These are phyloP conservation scores for Trypanosoma rangeli DNA, from an alignment of 208 protist genomes.

Conservation along the genomic window DNA sequence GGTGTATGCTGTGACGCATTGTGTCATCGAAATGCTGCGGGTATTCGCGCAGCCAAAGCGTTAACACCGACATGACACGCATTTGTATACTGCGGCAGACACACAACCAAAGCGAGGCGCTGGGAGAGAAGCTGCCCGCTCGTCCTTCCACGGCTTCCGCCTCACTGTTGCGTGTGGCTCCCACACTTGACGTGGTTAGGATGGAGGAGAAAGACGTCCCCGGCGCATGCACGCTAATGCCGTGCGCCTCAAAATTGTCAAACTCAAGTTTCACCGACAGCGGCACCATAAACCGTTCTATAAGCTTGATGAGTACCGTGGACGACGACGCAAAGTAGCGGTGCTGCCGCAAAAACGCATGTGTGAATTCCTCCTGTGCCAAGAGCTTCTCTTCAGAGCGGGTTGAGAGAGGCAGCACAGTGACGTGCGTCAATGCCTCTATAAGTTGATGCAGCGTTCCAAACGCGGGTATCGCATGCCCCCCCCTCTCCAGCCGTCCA, in stretches of 20 bases:
- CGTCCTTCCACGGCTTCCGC: slow-evolving; percentile 11
- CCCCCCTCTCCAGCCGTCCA: slow-evolving; percentile 21
- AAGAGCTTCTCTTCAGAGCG: slow-evolving; percentile 13
- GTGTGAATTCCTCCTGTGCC: slow-evolving; percentile 23
- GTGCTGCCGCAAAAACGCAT: slow-evolving; percentile 58
- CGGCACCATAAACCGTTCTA: slow-evolving; percentile 61
- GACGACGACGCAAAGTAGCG: slow-evolving; percentile 49
- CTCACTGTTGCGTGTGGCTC: neutral
- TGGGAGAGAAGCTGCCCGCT: slow-evolving; percentile 41
- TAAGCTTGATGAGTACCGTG: slow-evolving; percentile 54
- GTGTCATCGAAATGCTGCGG: slow-evolving; percentile 55
- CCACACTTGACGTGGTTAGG: neutral
- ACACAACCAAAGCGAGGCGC: slow-evolving; percentile 50
- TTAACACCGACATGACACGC: slow-evolving; percentile 50
- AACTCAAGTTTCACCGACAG: slow-evolving; percentile 43
- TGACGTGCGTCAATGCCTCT: slow-evolving; percentile 61
- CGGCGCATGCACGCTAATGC: slow-evolving; percentile 47
- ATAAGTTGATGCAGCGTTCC: slow-evolving; percentile 66
- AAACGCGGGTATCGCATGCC: slow-evolving; percentile 37
- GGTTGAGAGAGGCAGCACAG: slow-evolving; percentile 25
- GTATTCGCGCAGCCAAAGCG: slow-evolving; percentile 52
- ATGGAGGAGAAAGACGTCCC: slow-evolving; percentile 5
- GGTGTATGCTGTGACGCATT: slow-evolving; percentile 46
- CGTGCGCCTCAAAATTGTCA: slow-evolving; percentile 43
- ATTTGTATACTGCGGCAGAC: slow-evolving; percentile 46